Evolutionary conservation across 352 stramenopile species (phyloP), one percentile per base, ranked within the genome.

Genomic region (Plasmopara halstedii): DNA sequence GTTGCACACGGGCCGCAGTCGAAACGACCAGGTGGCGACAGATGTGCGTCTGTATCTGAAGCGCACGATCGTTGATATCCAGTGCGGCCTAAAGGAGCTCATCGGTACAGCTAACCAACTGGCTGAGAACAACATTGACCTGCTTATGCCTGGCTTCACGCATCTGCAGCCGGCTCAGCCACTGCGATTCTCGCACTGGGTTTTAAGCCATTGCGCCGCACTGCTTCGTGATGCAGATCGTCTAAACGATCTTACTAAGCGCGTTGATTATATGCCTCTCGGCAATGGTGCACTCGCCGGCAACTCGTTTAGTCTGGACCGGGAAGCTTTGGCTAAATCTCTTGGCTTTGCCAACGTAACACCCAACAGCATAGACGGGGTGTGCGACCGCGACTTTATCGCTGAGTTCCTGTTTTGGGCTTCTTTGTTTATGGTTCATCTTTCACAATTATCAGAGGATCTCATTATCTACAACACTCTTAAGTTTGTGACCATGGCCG

Each of bases 311-410:
- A 88, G 92, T 1, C 74, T 98, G 23, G 95, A 99, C 71, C 88
- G 96, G 22, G 72, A 97, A 40, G 85, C 90, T 36, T 77, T 99
- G 21, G 87, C 88, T 5, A 63, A 87, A 43, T 85, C 97, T 51
- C 75, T 99, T 15, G 94, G 90, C 44, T 99, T 99, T 42, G 57
- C 46, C 50, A 80, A 95, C 27, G 69, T 96, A 35, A 97, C 93
- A 21, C 75, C 81, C 29, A 99, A 99, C 76, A 98, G 88, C 36
- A 72, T 99, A 26, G 96, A 99, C 64, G 90, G 94, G 14, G 95
- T 98, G 17, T 98, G 92, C 56, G 96, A 99, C 77, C 89, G 96
- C 44, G 96, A 99, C 72, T 99, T 99, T 81, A 87, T 99, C 41
- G 94, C 95, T 32, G 96, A 99, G 72, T 98, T 98, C 62, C 65